Evolutionary conservation across 23 red algal species (phyloP).

Genomic region (Gracilaria vermiculophylla): DNA sequence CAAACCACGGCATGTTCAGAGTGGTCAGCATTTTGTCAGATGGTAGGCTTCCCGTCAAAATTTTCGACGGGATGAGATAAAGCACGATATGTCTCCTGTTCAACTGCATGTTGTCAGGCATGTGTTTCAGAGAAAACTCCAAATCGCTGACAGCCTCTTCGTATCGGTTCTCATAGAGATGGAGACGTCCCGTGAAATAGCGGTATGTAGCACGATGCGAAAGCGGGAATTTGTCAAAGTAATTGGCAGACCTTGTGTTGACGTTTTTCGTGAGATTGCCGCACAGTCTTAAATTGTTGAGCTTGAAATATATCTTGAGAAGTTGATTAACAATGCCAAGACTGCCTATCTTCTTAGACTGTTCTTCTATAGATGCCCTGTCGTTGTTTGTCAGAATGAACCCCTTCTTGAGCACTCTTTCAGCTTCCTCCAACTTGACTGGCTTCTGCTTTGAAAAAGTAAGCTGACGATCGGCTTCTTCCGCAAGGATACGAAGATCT

Average conservation of each 20-base stretch:
- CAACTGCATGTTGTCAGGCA: constrained; percentile 31
- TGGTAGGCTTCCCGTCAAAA: constrained; percentile 70
- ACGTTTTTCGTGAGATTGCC: constrained; percentile 76
- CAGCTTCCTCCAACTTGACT: constrained; percentile 55
- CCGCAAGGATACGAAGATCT: constrained; percentile 67
- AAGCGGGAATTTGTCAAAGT: constrained; percentile 78
- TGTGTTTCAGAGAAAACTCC: constrained; percentile 51
- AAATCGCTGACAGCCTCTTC: constrained; percentile 68
- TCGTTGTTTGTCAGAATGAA: constrained; percentile 75
- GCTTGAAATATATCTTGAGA: constrained; percentile 85
- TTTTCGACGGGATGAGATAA: constrained; percentile 84
- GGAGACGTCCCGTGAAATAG: constrained; percentile 82
- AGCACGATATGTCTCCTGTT: constrained; percentile 72
- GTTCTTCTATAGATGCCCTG: constrained; percentile 35
- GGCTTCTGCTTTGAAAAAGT: constrained; percentile 3
- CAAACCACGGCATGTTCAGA: constrained; percentile 74
- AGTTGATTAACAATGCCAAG: constrained; percentile 86
- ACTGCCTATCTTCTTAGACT: constrained; percentile 68
- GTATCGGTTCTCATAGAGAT: constrained; percentile 85
- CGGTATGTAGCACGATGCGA: constrained; percentile 85
- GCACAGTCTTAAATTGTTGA: constrained; percentile 92
- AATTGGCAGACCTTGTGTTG: constrained; percentile 45
- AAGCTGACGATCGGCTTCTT: constrained; percentile 61
- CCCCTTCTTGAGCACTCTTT: constrained; percentile 71
- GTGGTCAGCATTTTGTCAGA: constrained; percentile 29